Percentiles rank a stretch among this genome's conserved stretches.
phyloP scores from a whole-genome alignment of 2,329 filamentous ascomycete species.

The Aspergillus neoniger region DNA sequence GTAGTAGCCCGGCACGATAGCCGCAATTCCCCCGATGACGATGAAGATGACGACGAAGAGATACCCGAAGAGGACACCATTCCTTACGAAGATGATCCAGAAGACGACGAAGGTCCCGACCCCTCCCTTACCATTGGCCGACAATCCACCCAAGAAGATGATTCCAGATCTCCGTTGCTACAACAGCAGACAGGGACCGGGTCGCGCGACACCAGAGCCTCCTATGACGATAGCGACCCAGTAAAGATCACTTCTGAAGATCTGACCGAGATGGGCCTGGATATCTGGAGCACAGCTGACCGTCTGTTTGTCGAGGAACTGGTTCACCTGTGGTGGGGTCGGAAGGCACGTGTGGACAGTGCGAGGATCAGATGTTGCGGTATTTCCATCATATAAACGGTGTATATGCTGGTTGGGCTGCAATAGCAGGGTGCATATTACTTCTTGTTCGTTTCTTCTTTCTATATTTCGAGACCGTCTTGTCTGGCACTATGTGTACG shows the following conservation, averaged over 20 bases:
- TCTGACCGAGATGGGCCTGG: slow-evolving; percentile 52
- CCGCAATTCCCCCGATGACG: slow-evolving; percentile 14
- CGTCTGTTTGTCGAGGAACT: slow-evolving; percentile 49
- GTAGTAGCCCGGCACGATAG: slow-evolving; percentile 46
- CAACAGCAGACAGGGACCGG: slow-evolving; percentile 14
- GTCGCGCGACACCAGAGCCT: background rate
- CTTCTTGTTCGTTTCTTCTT: background rate
- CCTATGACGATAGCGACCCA: slow-evolving; percentile 22
- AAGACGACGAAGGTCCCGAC: slow-evolving; percentile 22
- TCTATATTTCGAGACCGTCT: background rate
- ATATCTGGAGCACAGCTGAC: slow-evolving; percentile 52
- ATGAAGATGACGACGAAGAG: slow-evolving; percentile 2
- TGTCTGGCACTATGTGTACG: background rate
- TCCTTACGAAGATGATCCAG: slow-evolving; percentile 10
- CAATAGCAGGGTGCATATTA: background rate
- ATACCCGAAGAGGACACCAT: background rate
- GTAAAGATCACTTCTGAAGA: slow-evolving; percentile 47
- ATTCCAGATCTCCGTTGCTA: slow-evolving; percentile 31
- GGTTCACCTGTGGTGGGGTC: slow-evolving; percentile 49
- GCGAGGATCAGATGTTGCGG: slow-evolving; percentile 51
- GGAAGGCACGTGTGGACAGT: slow-evolving; percentile 46
- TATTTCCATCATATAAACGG: slow-evolving; percentile 43
- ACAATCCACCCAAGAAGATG: slow-evolving; percentile 29
- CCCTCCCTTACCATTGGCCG: slow-evolving; percentile 27
- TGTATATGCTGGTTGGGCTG: background rate